These are phyloP conservation scores for Suzukiozyma palmioleophila DNA, from an alignment of 1,139 yeast species.

Conservation along the genomic window DNA sequence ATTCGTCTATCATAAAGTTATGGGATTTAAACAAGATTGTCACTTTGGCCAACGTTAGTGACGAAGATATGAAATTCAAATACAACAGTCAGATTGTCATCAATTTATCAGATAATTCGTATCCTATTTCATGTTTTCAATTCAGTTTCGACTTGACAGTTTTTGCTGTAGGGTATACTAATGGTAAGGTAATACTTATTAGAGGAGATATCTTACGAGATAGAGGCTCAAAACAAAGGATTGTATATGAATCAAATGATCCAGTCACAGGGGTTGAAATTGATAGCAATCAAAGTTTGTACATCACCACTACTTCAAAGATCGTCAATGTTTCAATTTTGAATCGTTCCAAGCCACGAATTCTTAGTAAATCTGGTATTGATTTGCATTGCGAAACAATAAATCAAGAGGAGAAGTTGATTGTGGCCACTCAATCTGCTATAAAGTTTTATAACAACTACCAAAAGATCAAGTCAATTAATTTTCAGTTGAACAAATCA, in stretches of 20 bases:
- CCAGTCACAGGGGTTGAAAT: conserved; percentile 79
- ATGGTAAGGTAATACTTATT: conserved; percentile 77
- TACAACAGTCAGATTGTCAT: conserved; percentile 32
- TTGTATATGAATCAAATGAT: conserved; percentile 65
- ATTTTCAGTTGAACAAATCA: conserved; percentile 58
- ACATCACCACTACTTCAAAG: conserved; percentile 65
- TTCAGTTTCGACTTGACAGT: conserved; percentile 56
- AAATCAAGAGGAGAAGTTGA: conserved; percentile 35
- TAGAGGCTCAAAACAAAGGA: conserved; percentile 82
- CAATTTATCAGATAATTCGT: conserved; percentile 57
- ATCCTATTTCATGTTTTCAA: conserved; percentile 66
- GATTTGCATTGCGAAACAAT: conserved; percentile 63
- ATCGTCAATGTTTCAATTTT: conserved; percentile 75
- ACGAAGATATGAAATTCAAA: conserved; percentile 30
- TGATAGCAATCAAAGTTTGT: conserved; percentile 45
- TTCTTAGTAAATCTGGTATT: conserved; percentile 67
- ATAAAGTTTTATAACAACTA: conserved; percentile 51
- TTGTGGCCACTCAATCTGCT: conserved; percentile 52
- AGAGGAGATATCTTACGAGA: conserved; percentile 88
- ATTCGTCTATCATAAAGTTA: conserved; percentile 60
- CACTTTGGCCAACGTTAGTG: conserved; percentile 25
- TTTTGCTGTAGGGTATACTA: conserved; percentile 78
- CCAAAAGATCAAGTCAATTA: conserved; percentile 54
- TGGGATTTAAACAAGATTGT: conserved; percentile 64
- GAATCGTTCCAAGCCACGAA: conserved; percentile 61